Base-by-base conservation (phyloP, 192 early-diverging fungal genomes). In the Funneliformis geosporum region DNA sequence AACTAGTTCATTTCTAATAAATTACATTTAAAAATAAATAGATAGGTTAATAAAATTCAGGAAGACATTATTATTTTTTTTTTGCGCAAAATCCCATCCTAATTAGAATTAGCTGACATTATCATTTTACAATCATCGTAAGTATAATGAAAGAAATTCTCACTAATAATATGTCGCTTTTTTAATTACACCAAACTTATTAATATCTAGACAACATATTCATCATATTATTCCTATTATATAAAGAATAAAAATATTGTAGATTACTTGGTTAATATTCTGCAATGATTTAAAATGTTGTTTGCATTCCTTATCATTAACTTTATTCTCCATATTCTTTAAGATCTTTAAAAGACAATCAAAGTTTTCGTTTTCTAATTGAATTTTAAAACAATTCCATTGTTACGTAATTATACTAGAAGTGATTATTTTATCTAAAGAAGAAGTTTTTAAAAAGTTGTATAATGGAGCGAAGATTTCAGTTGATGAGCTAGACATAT, bases 281-380 rank as follows among this genome's bases (percentile, higher is more conserved):
- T 73, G 70, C 28, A 73, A 55, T 39, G 60, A 75, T 75, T 18
- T 75, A 21, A 75, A 39, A 42, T 61, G 33, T 75, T 42, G 59
- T 16, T 75, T 75, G 7, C 60, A n/a, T 39, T 61, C 39, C 8
- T 61, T 75, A 61, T 75, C 38, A 38, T 61, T 7, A 75, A 61
- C 42, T 75, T 75, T 7, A 39, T 4, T 23, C n/a, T 11, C 28
- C n/a, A 75, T 61, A 33, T 75, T 18, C 3, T 60, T 61, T 75
- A 75, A 75, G 61, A 75, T 62, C 74, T 61, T n/a, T 7, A 75
- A 4, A 43, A 75, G 60, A 38, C 25, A 27, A 23, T 75, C 39
- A 39, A 33, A 50, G 40, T 61, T 59, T 61, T 62, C 61, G 28
- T 75, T 23, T 75, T 75, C 74, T 43, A 38, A 75, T 27, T 75